phyloP scores from a whole-genome alignment of 169 alveolate genomes.

The Eimeria praecox region DNA sequence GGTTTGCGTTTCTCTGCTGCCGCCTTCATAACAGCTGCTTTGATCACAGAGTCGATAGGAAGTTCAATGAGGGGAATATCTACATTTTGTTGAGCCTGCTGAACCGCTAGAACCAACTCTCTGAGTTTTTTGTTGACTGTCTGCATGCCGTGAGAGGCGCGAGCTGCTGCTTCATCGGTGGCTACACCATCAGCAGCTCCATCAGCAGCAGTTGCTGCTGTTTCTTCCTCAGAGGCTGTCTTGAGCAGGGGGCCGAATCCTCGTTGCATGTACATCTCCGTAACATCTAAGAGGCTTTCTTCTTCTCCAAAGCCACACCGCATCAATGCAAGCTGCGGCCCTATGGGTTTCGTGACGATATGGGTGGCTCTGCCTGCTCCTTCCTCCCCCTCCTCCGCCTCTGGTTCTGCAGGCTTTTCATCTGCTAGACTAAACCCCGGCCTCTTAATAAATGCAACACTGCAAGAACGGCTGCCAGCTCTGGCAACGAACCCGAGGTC shows the following conservation, averaged over 20 bases:
- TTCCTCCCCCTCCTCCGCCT: neutral
- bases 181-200: conserved; percentile 63
- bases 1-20: conserved; percentile 80
- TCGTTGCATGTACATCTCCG: conserved; percentile 85
- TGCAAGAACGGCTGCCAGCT: conserved; percentile 60
- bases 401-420: conserved; percentile 52
- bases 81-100: conserved; percentile 95
- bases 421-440: conserved; percentile 84
- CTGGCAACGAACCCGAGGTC: conserved; percentile 63
- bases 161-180: conserved; percentile 21
- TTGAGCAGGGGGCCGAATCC: conserved; percentile 85
- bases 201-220: conserved; percentile 59
- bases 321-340: conserved; percentile 77
- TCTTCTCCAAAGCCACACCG: conserved; percentile 85
- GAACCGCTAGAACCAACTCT: conserved; percentile 94
- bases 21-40: conserved; percentile 88
- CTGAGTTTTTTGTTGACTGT: conserved; percentile 89
- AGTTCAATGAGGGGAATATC: conserved; percentile 95
- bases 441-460: conserved; percentile 84
- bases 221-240: conserved; percentile 57
- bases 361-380: neutral
- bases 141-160: conserved; percentile 81
- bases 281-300: conserved; percentile 83
- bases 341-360: conserved; percentile 51
- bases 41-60: conserved; percentile 92